Evolutionary conservation across 2,329 filamentous ascomycete genomes (phyloP).

Genomic region (Talaromyces sp.): DNA sequence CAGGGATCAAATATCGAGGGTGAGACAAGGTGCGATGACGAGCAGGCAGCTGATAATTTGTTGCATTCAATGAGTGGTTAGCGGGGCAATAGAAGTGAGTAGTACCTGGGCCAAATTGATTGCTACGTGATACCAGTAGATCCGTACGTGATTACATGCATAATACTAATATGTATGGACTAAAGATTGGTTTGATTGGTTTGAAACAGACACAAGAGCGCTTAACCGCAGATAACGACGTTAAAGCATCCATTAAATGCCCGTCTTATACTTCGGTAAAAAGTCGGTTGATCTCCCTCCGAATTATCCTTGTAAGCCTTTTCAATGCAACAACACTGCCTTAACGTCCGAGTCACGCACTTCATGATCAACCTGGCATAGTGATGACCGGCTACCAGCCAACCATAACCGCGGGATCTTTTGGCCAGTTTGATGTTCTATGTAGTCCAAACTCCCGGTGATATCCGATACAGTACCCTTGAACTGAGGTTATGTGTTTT

Average conservation of each 20-base stretch:
- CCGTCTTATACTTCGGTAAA: not conserved
- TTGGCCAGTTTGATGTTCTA: not conserved
- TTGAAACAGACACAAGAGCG: not conserved
- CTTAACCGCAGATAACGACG: not conserved
- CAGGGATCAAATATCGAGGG: not conserved
- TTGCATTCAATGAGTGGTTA: not conserved
- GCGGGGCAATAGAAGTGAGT: not conserved
- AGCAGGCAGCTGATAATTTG: not conserved
- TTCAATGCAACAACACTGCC: not conserved
- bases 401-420: not conserved
- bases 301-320: not conserved
- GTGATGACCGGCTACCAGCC: not conserved
- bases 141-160: not conserved
- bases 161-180: not conserved
- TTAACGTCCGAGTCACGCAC: not conserved
- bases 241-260: not conserved
- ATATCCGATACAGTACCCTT: not conserved
- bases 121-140: conserved; percentile 5
- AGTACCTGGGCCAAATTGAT: not conserved
- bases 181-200: not conserved
- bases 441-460: not conserved
- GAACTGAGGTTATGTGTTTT: not conserved
- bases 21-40: not conserved
- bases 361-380: not conserved
- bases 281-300: not conserved